Evolutionary conservation across 2,329 filamentous ascomycete species (phyloP).

Genomic region (Apiospora malaysiana): DNA sequence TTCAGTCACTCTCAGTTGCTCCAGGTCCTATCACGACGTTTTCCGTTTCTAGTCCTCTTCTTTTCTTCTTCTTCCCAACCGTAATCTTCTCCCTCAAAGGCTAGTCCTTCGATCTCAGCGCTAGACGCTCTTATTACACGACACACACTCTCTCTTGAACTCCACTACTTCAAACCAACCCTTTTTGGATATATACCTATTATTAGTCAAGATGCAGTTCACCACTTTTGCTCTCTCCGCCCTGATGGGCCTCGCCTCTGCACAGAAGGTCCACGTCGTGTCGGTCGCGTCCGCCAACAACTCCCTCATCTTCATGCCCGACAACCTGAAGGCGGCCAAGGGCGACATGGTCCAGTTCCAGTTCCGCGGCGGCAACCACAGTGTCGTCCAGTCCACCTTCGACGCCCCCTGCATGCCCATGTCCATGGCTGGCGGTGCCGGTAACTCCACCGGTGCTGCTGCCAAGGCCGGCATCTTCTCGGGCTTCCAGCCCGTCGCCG

Average conservation of each 20-base stretch:
- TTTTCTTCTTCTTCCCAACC: conserved; percentile 36
- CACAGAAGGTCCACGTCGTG: conserved; percentile 63
- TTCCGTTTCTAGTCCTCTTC: conserved; percentile 32
- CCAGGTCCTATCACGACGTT: conserved; percentile 13
- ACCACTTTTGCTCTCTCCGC: conserved; percentile 52
- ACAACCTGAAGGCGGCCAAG: conserved; percentile 65
- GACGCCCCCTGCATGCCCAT: conserved; percentile 72
- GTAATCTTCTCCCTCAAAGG: conserved; percentile 43
- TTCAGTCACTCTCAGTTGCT: conserved; percentile 27
- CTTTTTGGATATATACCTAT: conserved; percentile 28
- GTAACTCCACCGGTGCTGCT: conserved; percentile 26
- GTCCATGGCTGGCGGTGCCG: conserved; percentile 51
- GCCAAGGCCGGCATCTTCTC: conserved; percentile 65
- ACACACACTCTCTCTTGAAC: conserved; percentile 23
- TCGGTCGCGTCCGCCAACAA: conserved; percentile 65
- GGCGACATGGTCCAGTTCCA: conserved; percentile 73
- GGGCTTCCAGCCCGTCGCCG: conserved; percentile 67
- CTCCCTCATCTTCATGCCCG: conserved; percentile 67
- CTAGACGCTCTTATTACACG: conserved; percentile 48
- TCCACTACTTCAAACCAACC: neutral
- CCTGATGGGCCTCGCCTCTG: conserved; percentile 50
- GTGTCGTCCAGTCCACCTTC: conserved; percentile 78
- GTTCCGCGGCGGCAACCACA: conserved; percentile 75
- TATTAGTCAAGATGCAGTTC: conserved; percentile 57
- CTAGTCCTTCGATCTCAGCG: conserved; percentile 55